Base-by-base conservation (phyloP, 306 rosid genomes). In the Biancaea sappan region DNA sequence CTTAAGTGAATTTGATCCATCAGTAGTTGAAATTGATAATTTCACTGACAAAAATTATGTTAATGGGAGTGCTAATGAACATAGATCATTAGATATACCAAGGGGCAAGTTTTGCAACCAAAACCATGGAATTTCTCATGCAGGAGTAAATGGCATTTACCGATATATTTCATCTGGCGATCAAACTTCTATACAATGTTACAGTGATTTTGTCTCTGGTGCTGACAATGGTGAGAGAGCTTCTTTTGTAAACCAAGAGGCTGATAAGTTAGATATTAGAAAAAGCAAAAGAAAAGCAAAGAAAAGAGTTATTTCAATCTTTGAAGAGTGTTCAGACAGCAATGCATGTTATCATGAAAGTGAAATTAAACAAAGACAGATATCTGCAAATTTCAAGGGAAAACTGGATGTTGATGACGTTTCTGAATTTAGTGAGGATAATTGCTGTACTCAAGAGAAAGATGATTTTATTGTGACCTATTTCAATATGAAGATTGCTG, bases 401-500 rank as follows among this genome's bases (percentile, higher is more conserved):
- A 68, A 65, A 50, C 50, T 63, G 79, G 80, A 41, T 37, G 25
- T 68, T 46, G 79, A 70, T 56, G 83, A 77, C 77, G 74, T 63
- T 34, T 35, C 43, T 74, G 71, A 72, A 58, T 79, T 76, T 79
- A 62, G 77, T 57, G 67, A 50, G 67, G 51, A 15, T 32, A 71
- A 57, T 40, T 64, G 66, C 83, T 65, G 35, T 58, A 56, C 76
- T 37, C 44, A 35, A 43, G 76, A 18, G 64, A 78, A 63, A 61
- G 82, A 88, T 78, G 84, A 69, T 51, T 84, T 83, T 64, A 73
- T 94, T 66, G 82, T 69, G 76, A 71, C 79, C 26, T 86, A 89
- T 84, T 94, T 94, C 81, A 89, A 85, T 86, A 22, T 65, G 53
- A 82, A 59, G 71, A 65, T 91, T 62, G 96, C 94, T n/a, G 94